Evolutionary conservation across 345 rosid genomes (phyloP).

Genomic region (Aquilaria malaccensis): DNA sequence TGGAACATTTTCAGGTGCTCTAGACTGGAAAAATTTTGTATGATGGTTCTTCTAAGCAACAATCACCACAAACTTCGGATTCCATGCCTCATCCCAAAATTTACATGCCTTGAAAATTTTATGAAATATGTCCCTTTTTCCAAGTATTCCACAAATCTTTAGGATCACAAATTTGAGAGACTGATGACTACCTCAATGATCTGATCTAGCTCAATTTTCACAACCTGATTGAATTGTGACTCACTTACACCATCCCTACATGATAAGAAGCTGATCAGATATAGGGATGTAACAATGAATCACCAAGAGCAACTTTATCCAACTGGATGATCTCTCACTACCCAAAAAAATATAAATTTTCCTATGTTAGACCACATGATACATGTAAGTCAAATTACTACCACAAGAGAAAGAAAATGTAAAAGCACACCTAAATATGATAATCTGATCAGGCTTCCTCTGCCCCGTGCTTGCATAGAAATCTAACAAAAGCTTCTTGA

Average conservation of each 20-base stretch:
- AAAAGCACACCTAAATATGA: conserved; percentile 46
- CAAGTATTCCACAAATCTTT: background rate
- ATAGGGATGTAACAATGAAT: too few relatives aligned
- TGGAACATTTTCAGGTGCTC: conserved; percentile 70
- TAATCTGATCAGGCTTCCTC: conserved; percentile 82
- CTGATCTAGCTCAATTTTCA: conserved; percentile 77
- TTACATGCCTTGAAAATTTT: conserved; percentile 67
- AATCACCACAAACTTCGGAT: conserved; percentile 69
- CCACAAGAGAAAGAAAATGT: background rate
- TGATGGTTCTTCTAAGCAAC: conserved; percentile 91
- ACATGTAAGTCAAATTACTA: background rate
- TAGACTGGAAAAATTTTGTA: conserved; percentile 72
- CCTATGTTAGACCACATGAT: background rate
- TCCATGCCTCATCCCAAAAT: conserved; percentile 56
- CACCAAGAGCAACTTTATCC: too few relatives aligned
- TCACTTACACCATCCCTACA: conserved; percentile 94
- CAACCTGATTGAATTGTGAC: conserved; percentile 82
- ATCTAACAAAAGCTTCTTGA: conserved; percentile 71
- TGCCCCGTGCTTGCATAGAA: conserved; percentile 70
- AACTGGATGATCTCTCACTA: too few relatives aligned
- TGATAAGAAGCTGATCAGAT: background rate
- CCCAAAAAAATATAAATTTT: background rate
- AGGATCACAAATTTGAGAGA: background rate
- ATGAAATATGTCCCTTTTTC: background rate
- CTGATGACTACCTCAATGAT: conserved; percentile 51